Evolutionary conservation across 148 eudicot species (phyloP).

Genomic region (Chenopodium suecicum): DNA sequence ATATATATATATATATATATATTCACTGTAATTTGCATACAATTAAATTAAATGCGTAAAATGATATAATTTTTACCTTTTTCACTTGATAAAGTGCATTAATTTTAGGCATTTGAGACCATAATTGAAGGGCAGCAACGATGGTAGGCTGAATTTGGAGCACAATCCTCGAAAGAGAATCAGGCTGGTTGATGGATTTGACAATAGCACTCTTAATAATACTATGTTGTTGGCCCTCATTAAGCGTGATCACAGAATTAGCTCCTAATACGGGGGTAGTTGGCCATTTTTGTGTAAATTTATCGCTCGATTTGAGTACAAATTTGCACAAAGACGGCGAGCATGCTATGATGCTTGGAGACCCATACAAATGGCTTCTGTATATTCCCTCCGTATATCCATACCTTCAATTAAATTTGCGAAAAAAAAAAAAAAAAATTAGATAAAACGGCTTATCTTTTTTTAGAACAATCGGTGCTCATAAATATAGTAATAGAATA

Average conservation of each 20-base stretch:
- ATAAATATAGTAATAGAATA: no score
- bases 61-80: conserved; percentile 20
- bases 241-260: conserved; percentile 34
- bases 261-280: conserved; percentile 33
- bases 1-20: no score
- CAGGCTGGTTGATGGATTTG: conserved; percentile 39
- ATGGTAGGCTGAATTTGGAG: conserved; percentile 14
- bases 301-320: conserved; percentile 30
- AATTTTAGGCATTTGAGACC: conserved; percentile 4
- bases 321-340: conserved; percentile 40
- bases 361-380: conserved; percentile 43
- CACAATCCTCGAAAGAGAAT: conserved; percentile 34
- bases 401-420: conserved; percentile 33
- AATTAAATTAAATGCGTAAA: no score
- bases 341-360: conserved; percentile 46
- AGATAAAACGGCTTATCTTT: no score
- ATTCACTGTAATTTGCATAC: no score
- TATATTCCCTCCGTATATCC: conserved; percentile 46
- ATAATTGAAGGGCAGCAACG: conserved; percentile 12
- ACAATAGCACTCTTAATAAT: conserved; percentile 31
- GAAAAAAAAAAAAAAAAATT: no score
- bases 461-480: no score
- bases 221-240: conserved; percentile 33
- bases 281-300: conserved; percentile 42
- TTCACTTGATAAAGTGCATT: conserved; percentile 18